Conservation (phyloP, 495 filamentous ascomycete genomes). For the Aspergillus diversus region DNA sequence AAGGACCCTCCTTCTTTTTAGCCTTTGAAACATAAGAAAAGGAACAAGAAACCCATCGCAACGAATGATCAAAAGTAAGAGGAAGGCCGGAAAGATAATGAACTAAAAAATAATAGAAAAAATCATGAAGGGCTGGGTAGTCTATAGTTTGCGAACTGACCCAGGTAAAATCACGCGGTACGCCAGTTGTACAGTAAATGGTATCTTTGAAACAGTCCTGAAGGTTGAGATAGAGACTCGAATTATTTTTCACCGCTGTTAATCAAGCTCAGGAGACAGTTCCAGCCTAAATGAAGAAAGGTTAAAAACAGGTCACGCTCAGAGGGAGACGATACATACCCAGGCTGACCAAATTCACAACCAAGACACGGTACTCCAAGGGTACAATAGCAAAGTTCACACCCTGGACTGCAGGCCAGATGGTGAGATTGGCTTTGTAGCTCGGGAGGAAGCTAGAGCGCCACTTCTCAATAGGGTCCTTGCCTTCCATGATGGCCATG, state of each 20-base stretch:
- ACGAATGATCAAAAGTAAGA: background rate
- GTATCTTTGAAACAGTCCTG: conserved; percentile 30
- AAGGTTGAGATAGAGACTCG: conserved; percentile 4
- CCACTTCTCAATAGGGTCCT: conserved; percentile 70
- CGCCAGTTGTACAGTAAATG: conserved; percentile 22
- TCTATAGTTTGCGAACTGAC: conserved; percentile 7
- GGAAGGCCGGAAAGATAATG: background rate
- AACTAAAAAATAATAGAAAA: background rate
- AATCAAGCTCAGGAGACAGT: conserved; percentile 88
- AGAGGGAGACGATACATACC: conserved; percentile 52
- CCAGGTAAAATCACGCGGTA: conserved; percentile 10
- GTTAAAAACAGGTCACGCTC: conserved; percentile 18
- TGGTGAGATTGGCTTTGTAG: conserved; percentile 81
- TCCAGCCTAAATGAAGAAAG: conserved; percentile 71
- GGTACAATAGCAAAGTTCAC: conserved; percentile 92
- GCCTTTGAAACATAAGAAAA: no score
- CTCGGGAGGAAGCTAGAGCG: conserved; percentile 65
- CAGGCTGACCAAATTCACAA: conserved; percentile 83
- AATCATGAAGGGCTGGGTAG: background rate
- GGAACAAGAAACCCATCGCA: no score
- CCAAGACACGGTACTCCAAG: conserved; percentile 79
- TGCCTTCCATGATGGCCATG: conserved; percentile 89
- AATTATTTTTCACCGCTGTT: conserved; percentile 60
- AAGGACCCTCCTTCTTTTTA: no score
- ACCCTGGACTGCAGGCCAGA: conserved; percentile 92